Evolutionary conservation across 2,329 filamentous ascomycete species (phyloP).

Genomic region (Diplodia seriata): DNA sequence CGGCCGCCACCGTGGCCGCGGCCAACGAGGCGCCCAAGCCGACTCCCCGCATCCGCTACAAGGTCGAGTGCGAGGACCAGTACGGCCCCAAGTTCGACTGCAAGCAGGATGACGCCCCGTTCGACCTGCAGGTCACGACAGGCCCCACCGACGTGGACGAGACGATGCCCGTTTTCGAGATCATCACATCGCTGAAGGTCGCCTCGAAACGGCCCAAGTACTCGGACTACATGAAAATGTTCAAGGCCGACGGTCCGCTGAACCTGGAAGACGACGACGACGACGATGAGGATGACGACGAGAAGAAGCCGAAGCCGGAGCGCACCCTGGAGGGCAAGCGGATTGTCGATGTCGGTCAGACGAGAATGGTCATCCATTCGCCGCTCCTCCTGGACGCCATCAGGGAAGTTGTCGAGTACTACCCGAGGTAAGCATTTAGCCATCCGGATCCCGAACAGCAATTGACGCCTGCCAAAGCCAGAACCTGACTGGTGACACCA

Average conservation of each 20-base stretch:
- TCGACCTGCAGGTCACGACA: constrained; percentile 17
- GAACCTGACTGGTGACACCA: constrained; percentile 25
- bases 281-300: not conserved
- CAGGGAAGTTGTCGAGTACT: constrained; percentile 24
- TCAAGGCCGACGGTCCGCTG: not conserved
- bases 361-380: constrained; percentile 22
- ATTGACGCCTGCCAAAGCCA: not conserved
- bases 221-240: constrained; percentile 1
- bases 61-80: constrained; percentile 27
- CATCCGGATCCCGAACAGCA: too few species aligned
- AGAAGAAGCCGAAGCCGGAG: constrained; percentile 4
- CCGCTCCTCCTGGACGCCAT: constrained; percentile 20
- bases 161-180: constrained; percentile 16
- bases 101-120: constrained; percentile 18
- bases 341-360: constrained; percentile 8
- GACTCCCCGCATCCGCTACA: constrained; percentile 14
- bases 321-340: constrained; percentile 20
- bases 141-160: not conserved
- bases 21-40: not conserved
- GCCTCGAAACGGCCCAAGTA: constrained; percentile 19
- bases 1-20: not conserved
- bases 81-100: constrained; percentile 20
- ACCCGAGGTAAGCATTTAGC: not conserved
- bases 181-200: constrained; percentile 15
- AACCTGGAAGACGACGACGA: not conserved